Evolutionary conservation across 176 grass and related monocot species (phyloP), one percentile per base, ranked within the genome.

Genomic region (Musa itinerans): DNA sequence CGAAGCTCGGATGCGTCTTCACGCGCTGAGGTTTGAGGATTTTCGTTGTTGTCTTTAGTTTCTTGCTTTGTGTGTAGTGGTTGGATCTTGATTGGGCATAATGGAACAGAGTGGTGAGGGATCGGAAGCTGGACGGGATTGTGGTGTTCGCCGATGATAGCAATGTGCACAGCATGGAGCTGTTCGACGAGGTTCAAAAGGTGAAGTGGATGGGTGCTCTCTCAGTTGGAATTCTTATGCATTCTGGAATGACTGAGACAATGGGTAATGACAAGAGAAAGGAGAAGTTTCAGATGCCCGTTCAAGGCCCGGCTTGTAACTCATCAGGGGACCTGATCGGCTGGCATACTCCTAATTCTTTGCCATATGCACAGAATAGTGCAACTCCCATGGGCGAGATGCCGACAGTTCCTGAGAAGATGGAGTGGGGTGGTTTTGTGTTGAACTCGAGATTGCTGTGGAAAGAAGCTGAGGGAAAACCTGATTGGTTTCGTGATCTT

Each of bases 81-180:
- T 25, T 70, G 68, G 13, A 16, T 21, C 34, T 51, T 70, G 15
- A 70, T 50, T 21, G 6, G 48, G 14, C 68, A 70, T 52, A 21
- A 70, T 50, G 17, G 52, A 57, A 29, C 72, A 74, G 72, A 19
- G 25, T 74, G 72, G 72, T 74, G 22, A 25, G 72, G 20, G 72
- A 74, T 25, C 52, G n/a, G 52, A 34, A 56, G 53, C 79, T 88
- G 84, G 86, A 99, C n/a, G 95, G 95, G 53, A 55, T 99, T 26
- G 85, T 99, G 65, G 68, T 99, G 63, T 99, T 99, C 82, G 90
- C 95, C n/a, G 95, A 99, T 43, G 95, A 99, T 76, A 94, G 87
- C 81, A 87, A 92, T 72, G 86, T 94, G 55, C 90, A 94, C 8
- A 82, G 87, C 7, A 84, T 86, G 64, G 91, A 99, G 81, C 78